phyloP scores from a whole-genome alignment of 1,284 basidiomycete genomes.

The Cutaneotrichosporon spelunceum region DNA sequence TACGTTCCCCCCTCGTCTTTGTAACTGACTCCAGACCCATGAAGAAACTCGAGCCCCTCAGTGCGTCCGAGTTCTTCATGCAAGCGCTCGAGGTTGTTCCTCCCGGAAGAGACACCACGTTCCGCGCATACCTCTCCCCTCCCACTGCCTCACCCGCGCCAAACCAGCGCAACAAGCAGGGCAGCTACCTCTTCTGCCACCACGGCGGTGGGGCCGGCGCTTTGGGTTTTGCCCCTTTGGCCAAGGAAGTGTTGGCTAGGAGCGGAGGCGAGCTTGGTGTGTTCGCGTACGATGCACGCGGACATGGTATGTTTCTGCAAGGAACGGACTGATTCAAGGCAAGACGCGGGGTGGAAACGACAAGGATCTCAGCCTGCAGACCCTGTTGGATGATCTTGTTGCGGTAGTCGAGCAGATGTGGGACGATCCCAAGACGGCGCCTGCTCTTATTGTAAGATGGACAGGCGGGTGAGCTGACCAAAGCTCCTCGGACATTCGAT shows the following conservation, averaged over 20 bases:
- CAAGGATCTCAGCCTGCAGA: constrained; percentile 66
- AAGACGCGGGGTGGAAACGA: constrained; percentile 60
- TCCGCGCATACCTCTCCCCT: constrained; percentile 72
- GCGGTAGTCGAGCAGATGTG: constrained; percentile 67
- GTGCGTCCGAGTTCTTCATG: constrained; percentile 67
- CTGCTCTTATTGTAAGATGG: constrained; percentile 66
- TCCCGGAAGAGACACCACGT: constrained; percentile 60
- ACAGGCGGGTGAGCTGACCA: constrained; percentile 28
- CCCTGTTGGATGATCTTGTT: constrained; percentile 68
- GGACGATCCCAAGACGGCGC: constrained; percentile 61
- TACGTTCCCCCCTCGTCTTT: constrained; percentile 16
- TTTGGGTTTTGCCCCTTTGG: constrained; percentile 82
- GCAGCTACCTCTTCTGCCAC: constrained; percentile 79
- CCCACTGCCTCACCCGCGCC: constrained; percentile 9
- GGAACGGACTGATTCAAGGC: constrained; percentile 52
- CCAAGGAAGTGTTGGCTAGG: constrained; percentile 65
- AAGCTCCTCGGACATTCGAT: constrained; percentile 85
- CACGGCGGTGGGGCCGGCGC: constrained; percentile 92
- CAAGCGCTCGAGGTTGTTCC: constrained; percentile 72
- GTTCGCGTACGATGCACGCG: constrained; percentile 75
- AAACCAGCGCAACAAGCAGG: constrained; percentile 41
- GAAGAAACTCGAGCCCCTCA: constrained; percentile 61
- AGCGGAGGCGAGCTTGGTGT: constrained; percentile 76
- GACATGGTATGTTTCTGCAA: constrained; percentile 68
- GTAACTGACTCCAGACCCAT: constrained; percentile 44